A percentile compares a stretch with the other conserved stretches of the same genome.
These are phyloP conservation scores for Aspergillus melleus DNA, from an alignment of 2,329 filamentous ascomycete species.

Conservation along the genomic window DNA sequence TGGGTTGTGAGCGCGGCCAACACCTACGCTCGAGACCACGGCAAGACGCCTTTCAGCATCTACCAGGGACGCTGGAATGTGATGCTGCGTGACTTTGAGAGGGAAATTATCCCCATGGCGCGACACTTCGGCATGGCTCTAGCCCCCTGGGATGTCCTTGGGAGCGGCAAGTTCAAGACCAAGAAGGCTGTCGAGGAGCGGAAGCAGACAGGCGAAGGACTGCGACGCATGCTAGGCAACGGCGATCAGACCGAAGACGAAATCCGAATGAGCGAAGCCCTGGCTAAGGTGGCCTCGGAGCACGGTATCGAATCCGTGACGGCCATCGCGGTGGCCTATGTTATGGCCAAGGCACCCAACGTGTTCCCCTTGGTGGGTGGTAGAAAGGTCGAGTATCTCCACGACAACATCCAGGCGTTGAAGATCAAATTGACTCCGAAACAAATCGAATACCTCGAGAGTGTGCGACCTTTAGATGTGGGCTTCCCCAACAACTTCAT, in stretches of 20 bases:
- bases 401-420: slow-evolving; percentile 29
- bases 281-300: slow-evolving; percentile 61
- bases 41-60: slow-evolving; percentile 41
- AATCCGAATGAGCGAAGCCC: slow-evolving; percentile 54
- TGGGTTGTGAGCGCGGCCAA: slow-evolving; percentile 44
- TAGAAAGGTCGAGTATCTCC: slow-evolving; percentile 66
- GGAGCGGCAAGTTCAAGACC: slow-evolving; percentile 53
- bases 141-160: slow-evolving; percentile 61
- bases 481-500: slow-evolving; percentile 68
- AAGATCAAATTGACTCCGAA: slow-evolving; percentile 53
- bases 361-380: slow-evolving; percentile 75
- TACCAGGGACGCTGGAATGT: slow-evolving; percentile 45
- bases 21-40: slow-evolving; percentile 39
- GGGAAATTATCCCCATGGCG: slow-evolving; percentile 45
- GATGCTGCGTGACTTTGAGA: slow-evolving; percentile 41
- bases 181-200: slow-evolving; percentile 50
- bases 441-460: slow-evolving; percentile 68
- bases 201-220: slow-evolving; percentile 43
- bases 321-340: slow-evolving; percentile 69
- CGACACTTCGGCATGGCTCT: slow-evolving; percentile 48
- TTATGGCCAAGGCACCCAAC: slow-evolving; percentile 70
- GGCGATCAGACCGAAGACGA: slow-evolving; percentile 52
- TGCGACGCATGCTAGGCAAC: slow-evolving; percentile 28
- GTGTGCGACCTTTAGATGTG: slow-evolving; percentile 60
- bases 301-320: slow-evolving; percentile 59